Conservation (phyloP, 805 yeast genomes). For the Brettanomyces anomalus region DNA sequence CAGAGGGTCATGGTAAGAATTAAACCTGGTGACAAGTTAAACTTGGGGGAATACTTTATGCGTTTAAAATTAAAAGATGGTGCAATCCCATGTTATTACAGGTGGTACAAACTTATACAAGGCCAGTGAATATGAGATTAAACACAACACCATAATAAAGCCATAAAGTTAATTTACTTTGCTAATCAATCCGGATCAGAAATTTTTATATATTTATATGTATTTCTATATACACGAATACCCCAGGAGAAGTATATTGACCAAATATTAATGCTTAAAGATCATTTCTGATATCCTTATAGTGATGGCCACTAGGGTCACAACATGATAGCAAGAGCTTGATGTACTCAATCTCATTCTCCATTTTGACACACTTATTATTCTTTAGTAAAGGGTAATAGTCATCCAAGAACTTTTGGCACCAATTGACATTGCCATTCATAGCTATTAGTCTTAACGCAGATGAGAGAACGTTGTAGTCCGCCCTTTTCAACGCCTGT, state of each 20-base stretch:
- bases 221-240: background rate
- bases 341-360: background rate
- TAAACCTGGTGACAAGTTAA: conserved; percentile 5
- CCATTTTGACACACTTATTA: background rate
- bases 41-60: conserved; percentile 5
- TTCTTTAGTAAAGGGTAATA: conserved; percentile 9
- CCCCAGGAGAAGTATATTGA: conserved; percentile 1
- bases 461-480: conserved; percentile 5
- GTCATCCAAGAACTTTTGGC: conserved; percentile 6
- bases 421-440: conserved; percentile 6
- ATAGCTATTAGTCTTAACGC: conserved; percentile 8
- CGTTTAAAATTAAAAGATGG: background rate
- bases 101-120: conserved; percentile 11
- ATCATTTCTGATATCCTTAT: conserved; percentile 2
- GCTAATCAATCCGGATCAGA: background rate
- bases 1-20: conserved; percentile 10
- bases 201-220: too few species aligned
- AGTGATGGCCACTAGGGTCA: conserved; percentile 4
- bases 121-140: too few species aligned
- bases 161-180: background rate
- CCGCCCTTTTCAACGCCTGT: conserved; percentile 9
- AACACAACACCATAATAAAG: too few species aligned
- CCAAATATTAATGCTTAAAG: background rate
- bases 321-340: conserved; percentile 1
- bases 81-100: conserved; percentile 7